Evolutionary conservation across 257 asterid species (phyloP).

Genomic region (Plantago major): DNA sequence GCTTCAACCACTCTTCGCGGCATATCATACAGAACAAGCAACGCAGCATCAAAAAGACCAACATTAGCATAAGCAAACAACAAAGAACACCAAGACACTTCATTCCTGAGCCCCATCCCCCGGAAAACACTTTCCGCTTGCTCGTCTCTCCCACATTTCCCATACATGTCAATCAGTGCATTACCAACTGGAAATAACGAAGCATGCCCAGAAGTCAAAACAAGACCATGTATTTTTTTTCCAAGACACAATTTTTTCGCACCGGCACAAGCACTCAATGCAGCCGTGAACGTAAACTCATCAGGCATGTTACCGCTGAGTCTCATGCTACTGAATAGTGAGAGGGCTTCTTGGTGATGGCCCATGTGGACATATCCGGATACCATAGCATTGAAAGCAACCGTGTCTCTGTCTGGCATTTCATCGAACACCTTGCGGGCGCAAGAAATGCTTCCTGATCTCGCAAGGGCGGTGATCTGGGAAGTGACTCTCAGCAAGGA

Average conservation of each 20-base stretch:
- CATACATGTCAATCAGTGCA: constrained; percentile 71
- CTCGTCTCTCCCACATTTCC: constrained; percentile 42
- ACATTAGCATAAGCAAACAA: constrained; percentile 54
- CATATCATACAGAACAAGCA: constrained; percentile 40
- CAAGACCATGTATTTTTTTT: constrained; percentile 38
- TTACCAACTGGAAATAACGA: constrained; percentile 50
- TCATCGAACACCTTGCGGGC: constrained; percentile 72
- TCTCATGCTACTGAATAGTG: constrained; percentile 46
- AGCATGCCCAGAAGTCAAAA: constrained; percentile 39
- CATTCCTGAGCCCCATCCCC: constrained; percentile 52
- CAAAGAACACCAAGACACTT: constrained; percentile 78
- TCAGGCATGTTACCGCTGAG: constrained; percentile 34
- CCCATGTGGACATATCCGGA: constrained; percentile 51
- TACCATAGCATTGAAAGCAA: constrained; percentile 76
- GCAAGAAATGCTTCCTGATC: constrained; percentile 40
- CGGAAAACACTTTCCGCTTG: constrained; percentile 50
- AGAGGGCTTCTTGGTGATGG: constrained; percentile 45
- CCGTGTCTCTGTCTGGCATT: constrained; percentile 51
- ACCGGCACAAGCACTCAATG: constrained; percentile 49
- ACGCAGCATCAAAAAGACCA: constrained; percentile 37
- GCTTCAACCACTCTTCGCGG: constrained; percentile 52
- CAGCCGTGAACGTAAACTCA: constrained; percentile 55
- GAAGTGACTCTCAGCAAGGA: constrained; percentile 42
- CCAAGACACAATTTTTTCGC: constrained; percentile 34
- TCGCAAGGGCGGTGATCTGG: constrained; percentile 36